phyloP scores from a whole-genome alignment of 176 grass and related monocot genomes.

The Thinopyrum elongatum region DNA sequence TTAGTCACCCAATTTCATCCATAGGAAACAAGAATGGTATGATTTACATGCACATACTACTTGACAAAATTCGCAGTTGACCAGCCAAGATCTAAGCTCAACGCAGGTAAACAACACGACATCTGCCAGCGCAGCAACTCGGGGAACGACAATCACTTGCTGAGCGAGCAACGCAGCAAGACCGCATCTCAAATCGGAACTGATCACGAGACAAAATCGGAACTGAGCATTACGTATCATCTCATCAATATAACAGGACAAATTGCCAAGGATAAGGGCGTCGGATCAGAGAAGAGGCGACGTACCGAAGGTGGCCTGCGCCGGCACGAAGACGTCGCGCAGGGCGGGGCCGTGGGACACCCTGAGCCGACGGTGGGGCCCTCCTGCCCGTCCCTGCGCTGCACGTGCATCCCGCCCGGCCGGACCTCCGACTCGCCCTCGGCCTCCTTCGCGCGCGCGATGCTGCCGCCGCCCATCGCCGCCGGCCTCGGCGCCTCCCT shows the following conservation, averaged over 20 bases:
- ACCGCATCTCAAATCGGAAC: neutral
- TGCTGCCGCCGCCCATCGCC: constrained; percentile 37
- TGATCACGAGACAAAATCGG: neutral
- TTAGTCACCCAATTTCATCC: neutral
- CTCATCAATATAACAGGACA: too few relatives aligned
- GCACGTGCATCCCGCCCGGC: constrained; percentile 90
- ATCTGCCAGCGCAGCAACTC: neutral
- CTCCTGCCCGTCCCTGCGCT: constrained; percentile 65
- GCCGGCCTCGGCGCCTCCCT: neutral
- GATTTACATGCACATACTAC: neutral
- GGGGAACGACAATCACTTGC: neutral
- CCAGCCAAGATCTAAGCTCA: constrained; percentile 34
- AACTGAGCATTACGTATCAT: too few relatives aligned
- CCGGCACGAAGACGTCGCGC: constrained; percentile 59
- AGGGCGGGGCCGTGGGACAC: constrained; percentile 64
- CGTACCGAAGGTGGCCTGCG: constrained; percentile 86
- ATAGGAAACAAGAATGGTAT: neutral
- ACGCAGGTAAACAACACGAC: neutral
- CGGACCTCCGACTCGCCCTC: constrained; percentile 78
- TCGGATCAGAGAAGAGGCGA: too few relatives aligned
- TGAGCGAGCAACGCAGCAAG: neutral
- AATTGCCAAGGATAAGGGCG: neutral
- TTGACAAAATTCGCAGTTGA: constrained; percentile 21
- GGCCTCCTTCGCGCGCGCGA: constrained; percentile 38
- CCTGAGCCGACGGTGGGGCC: constrained; percentile 61